Evolutionary conservation across 495 filamentous ascomycete genomes (phyloP).

Genomic region (Jackrogersella minutella): DNA sequence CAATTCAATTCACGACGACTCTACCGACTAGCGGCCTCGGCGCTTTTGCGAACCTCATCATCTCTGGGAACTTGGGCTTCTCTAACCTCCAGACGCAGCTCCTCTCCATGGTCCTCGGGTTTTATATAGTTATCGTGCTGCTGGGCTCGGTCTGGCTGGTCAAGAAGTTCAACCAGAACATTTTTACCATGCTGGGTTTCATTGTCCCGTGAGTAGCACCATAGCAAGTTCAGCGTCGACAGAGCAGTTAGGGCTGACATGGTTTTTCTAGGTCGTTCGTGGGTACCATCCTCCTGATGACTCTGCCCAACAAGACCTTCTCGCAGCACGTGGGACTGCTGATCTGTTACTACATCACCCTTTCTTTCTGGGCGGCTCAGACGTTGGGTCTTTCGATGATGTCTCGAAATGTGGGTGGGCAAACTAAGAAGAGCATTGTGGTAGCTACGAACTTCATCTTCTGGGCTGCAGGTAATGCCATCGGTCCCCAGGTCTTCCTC

Average conservation of each 20-base stretch:
- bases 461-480: constrained; percentile 61
- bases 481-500: constrained; percentile 63
- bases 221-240: constrained; percentile 36
- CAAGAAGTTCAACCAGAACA: constrained; percentile 68
- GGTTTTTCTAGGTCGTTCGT: constrained; percentile 53
- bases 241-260: background rate
- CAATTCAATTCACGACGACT: constrained; percentile 70
- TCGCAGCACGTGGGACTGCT: constrained; percentile 59
- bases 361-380: constrained; percentile 65
- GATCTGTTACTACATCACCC: constrained; percentile 64
- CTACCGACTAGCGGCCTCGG: constrained; percentile 73
- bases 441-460: constrained; percentile 59
- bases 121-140: constrained; percentile 73
- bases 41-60: constrained; percentile 71
- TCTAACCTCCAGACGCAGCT: constrained; percentile 62
- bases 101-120: constrained; percentile 73
- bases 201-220: constrained; percentile 64
- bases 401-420: constrained; percentile 61
- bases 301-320: constrained; percentile 54
- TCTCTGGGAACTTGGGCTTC: constrained; percentile 60
- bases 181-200: constrained; percentile 68
- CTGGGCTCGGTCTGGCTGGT: constrained; percentile 70
- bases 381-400: constrained; percentile 62
- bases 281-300: constrained; percentile 65
- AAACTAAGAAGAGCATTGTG: constrained; percentile 63